Evolutionary conservation across 1,284 basidiomycete species (phyloP).

Genomic region (Microbotryum violaceum): DNA sequence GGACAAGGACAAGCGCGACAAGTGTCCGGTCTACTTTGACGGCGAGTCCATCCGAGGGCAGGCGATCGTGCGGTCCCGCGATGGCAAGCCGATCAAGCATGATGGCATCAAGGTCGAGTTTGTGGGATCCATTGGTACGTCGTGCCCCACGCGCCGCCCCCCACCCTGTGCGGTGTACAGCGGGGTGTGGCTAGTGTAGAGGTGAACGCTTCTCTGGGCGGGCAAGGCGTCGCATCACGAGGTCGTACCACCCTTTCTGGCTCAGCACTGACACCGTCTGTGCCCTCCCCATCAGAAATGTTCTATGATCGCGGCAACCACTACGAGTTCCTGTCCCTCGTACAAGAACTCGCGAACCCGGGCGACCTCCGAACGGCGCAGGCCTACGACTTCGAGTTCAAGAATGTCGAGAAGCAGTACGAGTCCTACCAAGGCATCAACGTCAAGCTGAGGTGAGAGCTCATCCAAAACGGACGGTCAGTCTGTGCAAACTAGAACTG

Average conservation of each 20-base stretch:
- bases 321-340: slow-evolving; percentile 92
- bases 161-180: too few relatives aligned
- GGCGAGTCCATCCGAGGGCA: slow-evolving; percentile 83
- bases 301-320: slow-evolving; percentile 97
- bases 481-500: too few relatives aligned
- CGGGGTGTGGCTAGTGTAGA: too few relatives aligned
- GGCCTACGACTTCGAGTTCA: slow-evolving; percentile 93
- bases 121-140: slow-evolving; percentile 85
- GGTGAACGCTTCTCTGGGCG: too few relatives aligned
- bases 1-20: slow-evolving; percentile 51
- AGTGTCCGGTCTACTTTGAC: slow-evolving; percentile 91
- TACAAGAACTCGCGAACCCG: slow-evolving; percentile 86
- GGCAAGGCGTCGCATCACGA: background rate
- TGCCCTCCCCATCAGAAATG: slow-evolving; percentile 54
- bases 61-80: slow-evolving; percentile 80
- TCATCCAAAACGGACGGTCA: too few relatives aligned
- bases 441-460: slow-evolving; percentile 74
- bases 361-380: slow-evolving; percentile 92
- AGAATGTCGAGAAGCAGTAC: slow-evolving; percentile 98
- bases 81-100: slow-evolving; percentile 90
- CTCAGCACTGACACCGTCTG: slow-evolving; percentile 1
- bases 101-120: slow-evolving; percentile 98
- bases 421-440: slow-evolving; percentile 98
- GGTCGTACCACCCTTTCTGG: background rate
- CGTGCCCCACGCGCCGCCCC: too few relatives aligned